These are phyloP conservation scores for Porphyrellus cyaneotinctus DNA, from an alignment of 768 basidiomycete genomes.

Conservation along the genomic window DNA sequence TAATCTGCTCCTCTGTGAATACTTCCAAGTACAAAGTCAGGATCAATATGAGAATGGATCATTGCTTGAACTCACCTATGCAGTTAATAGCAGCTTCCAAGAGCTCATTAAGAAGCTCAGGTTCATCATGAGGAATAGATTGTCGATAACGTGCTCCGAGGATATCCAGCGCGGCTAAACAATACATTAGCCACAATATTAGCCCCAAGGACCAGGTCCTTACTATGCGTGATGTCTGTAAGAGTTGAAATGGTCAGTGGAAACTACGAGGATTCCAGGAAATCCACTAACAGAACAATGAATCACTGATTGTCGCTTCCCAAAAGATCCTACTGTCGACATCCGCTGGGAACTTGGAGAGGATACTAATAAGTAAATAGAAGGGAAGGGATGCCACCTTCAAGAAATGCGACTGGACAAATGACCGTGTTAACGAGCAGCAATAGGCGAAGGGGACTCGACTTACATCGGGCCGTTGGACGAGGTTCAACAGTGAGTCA, in stretches of 20 bases:
- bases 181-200: constrained; percentile 23
- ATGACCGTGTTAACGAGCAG: constrained; percentile 12
- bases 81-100: constrained; percentile 49
- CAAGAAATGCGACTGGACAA: constrained; percentile 70
- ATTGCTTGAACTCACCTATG: constrained; percentile 53
- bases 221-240: constrained; percentile 37
- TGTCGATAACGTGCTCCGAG: constrained; percentile 49
- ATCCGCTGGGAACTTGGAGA: constrained; percentile 77
- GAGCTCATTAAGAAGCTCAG: constrained; percentile 43
- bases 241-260: constrained; percentile 5
- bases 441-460: background rate
- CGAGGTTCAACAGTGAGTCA: constrained; percentile 59
- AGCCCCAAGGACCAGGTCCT: background rate
- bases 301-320: constrained; percentile 57
- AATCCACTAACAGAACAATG: constrained; percentile 56
- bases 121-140: constrained; percentile 31
- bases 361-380: constrained; percentile 67
- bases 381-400: constrained; percentile 82
- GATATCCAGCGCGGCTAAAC: constrained; percentile 50
- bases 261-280: background rate
- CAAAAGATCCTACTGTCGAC: constrained; percentile 75
- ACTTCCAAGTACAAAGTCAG: constrained; percentile 35
- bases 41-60: background rate
- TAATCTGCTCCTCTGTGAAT: constrained; percentile 59
- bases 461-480: constrained; percentile 74